Evolutionary conservation across 192 early-diverging fungal genomes (phyloP).

Genomic region (Podila horticola): DNA sequence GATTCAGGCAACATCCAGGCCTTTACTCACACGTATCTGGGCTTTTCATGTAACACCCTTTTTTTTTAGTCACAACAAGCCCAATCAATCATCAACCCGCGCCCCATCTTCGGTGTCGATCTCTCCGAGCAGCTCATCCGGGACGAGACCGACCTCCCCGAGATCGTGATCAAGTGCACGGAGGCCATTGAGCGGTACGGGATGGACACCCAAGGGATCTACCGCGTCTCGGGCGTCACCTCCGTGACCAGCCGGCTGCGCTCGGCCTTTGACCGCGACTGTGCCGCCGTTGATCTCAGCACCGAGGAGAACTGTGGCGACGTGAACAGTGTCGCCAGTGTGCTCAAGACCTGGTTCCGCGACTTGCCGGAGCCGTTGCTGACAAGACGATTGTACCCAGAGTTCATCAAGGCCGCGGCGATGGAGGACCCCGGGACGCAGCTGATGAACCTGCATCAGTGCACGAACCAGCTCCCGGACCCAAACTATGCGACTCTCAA

Average conservation of each 20-base stretch:
- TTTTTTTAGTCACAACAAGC: slow-evolving; percentile 62
- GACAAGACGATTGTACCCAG: slow-evolving; percentile 70
- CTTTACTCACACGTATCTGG: no score
- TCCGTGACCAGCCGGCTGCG: slow-evolving; percentile 80
- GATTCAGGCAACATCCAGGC: not conserved
- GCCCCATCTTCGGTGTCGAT: slow-evolving; percentile 85
- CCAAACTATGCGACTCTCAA: slow-evolving; percentile 87
- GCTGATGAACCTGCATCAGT: slow-evolving; percentile 75
- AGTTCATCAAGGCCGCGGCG: slow-evolving; percentile 77
- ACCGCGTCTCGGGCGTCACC: slow-evolving; percentile 87
- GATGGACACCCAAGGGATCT: slow-evolving; percentile 84
- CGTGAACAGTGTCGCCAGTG: slow-evolving; percentile 85
- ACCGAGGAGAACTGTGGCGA: slow-evolving; percentile 70
- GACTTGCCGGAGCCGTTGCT: slow-evolving; percentile 93
- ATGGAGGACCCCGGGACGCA: slow-evolving; percentile 71
- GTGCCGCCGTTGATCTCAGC: slow-evolving; percentile 71
- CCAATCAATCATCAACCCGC: slow-evolving; percentile 71
- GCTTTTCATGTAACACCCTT: not conserved
- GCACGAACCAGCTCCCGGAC: slow-evolving; percentile 80
- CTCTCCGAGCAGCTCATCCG: slow-evolving; percentile 75
- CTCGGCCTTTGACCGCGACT: slow-evolving; percentile 77
- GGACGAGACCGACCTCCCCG: slow-evolving; percentile 78
- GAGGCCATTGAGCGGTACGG: slow-evolving; percentile 85
- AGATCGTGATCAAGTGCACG: slow-evolving; percentile 83
- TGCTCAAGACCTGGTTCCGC: slow-evolving; percentile 94